phyloP scores from a whole-genome alignment of 176 grass and related monocot genomes.

The Eremochloa ophiuroides region DNA sequence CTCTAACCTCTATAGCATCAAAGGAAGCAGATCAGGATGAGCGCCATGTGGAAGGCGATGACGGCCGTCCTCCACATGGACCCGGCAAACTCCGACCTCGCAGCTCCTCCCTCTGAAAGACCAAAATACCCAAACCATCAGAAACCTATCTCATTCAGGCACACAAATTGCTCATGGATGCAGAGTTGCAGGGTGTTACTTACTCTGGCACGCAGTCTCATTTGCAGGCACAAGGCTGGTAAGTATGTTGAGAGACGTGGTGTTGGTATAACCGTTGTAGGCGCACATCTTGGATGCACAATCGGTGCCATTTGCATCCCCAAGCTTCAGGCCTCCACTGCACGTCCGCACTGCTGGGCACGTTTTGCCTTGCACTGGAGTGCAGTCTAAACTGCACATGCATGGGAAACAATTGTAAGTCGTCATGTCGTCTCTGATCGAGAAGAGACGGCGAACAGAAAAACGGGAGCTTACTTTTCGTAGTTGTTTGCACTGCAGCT shows the following conservation, averaged over 20 bases:
- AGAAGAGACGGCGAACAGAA: neutral
- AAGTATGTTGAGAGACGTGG: conserved; percentile 19
- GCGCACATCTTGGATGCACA: conserved; percentile 37
- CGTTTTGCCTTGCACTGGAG: neutral
- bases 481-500: conserved; percentile 52
- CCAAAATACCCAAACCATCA: neutral
- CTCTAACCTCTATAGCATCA: conserved; percentile 10
- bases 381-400: conserved; percentile 48
- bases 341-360: conserved; percentile 22
- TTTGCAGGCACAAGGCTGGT: conserved; percentile 3
- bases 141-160: neutral
- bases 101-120: conserved; percentile 44
- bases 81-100: neutral
- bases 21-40: conserved; percentile 45
- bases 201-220: conserved; percentile 45
- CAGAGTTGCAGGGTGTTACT: conserved; percentile 7
- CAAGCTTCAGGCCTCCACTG: conserved; percentile 31
- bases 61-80: conserved; percentile 36
- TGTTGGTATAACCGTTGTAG: conserved; percentile 55
- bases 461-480: conserved; percentile 27
- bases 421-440: neutral
- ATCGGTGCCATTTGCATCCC: neutral
- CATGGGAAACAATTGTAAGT: neutral
- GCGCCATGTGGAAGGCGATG: conserved; percentile 39
- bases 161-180: neutral